Evolutionary conservation across 1,284 basidiomycete genomes (phyloP), one percentile per base, ranked within the genome.

Genomic region (Sphaerobolus stellatus): DNA sequence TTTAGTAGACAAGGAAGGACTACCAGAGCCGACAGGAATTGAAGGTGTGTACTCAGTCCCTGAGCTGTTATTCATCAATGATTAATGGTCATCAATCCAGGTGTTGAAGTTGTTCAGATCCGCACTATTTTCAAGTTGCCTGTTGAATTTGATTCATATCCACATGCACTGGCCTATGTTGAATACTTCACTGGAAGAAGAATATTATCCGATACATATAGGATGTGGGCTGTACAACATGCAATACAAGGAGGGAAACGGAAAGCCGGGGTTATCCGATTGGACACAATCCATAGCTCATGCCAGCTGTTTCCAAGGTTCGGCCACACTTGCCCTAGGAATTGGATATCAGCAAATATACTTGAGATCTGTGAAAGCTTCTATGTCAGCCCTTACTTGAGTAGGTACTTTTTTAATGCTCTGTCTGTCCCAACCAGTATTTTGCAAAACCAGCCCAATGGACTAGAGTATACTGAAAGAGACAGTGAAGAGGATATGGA

Each of bases 101-200:
- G 50, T 2, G 27, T 31, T 3, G 28, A 25, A 25, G 50, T 52
- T 16, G 50, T 29, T 25, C 50, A 47, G 20, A 18, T 52, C n/a
- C 40, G 50, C 9, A 14, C 22, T 5, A 52, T 52, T 25, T 52
- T 52, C 43, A 52, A 43, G 36, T 5, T 52, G 3, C 50, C 50
- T 14, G 3, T 2, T 20, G n/a, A 20, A 20, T 45, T 45, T 5
- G 43, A 16, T 16, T 16, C n/a, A 20, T 45, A 20, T 45, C 18
- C n/a, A 3, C 31, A 56, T 11, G 58, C 59, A 2, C 44, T 63
- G 2, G 63, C 62, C 11, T 66, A 62, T 38, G 56, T 66, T n/a
- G 59, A 67, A 45, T 66, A 61, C 62, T 69, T 64, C 54, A 59
- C 61, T 16, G 25, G 43, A 18, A 3, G 18, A 5, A 16, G 25